Conservation (phyloP, 441 rosid species). For the Capsella rubella region DNA sequence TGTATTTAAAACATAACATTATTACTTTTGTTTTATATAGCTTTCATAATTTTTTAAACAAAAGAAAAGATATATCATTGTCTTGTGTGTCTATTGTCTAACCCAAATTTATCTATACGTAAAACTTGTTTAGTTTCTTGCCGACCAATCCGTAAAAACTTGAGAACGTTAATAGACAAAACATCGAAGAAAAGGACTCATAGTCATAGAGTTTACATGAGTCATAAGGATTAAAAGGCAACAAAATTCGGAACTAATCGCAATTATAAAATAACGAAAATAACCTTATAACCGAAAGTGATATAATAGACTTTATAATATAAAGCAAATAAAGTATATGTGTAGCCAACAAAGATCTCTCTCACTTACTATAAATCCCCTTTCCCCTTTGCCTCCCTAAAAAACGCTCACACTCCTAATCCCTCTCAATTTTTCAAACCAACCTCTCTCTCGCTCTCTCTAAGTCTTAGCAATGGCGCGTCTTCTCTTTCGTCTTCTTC, state of each 20-base stretch:
- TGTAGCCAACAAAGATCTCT: background rate
- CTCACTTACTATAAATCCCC: conserved; percentile 28
- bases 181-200: conserved; percentile 17
- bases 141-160: conserved; percentile 15
- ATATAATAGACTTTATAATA: background rate
- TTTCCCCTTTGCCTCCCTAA: conserved; percentile 23
- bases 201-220: conserved; percentile 14
- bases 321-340: background rate
- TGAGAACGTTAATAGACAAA: conserved; percentile 14
- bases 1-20: background rate
- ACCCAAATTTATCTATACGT: background rate
- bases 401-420: conserved; percentile 26
- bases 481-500: conserved; percentile 48
- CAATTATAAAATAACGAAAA: background rate
- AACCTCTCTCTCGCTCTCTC: conserved; percentile 14
- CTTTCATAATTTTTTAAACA: too few relatives aligned
- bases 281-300: conserved; percentile 34
- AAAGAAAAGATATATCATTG: too few relatives aligned
- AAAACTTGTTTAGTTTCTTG: background rate
- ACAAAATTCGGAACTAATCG: background rate
- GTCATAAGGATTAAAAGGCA: conserved; percentile 13
- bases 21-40: background rate
- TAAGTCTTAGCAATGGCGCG: conserved; percentile 60
- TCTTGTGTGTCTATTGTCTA: too few relatives aligned
- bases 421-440: conserved; percentile 28